A percentile compares a stretch with the other conserved stretches of the same genome.
Conservation (phyloP, 345 rosid genomes). For the Eutrema yunnanense region DNA sequence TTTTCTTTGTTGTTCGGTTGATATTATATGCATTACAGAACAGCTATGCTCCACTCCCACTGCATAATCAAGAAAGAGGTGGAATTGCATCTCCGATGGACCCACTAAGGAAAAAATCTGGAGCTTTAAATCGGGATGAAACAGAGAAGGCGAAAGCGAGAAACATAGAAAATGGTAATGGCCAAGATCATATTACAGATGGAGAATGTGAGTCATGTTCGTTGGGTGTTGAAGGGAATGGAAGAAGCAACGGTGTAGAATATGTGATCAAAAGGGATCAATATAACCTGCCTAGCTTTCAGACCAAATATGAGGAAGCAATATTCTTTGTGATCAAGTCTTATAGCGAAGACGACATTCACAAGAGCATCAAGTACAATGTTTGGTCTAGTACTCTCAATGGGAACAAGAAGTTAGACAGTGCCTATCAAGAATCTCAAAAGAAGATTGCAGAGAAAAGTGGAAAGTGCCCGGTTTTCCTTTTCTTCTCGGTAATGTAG, state of each 20-base stretch:
- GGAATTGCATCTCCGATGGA: conserved; percentile 17
- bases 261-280: conserved; percentile 41
- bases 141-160: conserved; percentile 35
- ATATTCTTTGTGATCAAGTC: conserved; percentile 61
- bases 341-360: conserved; percentile 64
- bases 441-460: conserved; percentile 32
- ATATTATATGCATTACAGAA: conserved; percentile 17
- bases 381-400: conserved; percentile 69
- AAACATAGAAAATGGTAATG: conserved; percentile 26
- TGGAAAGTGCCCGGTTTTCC: conserved; percentile 50
- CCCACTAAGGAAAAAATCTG: conserved; percentile 26
- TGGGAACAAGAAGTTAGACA: conserved; percentile 56
- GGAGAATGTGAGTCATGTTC: conserved; percentile 37
- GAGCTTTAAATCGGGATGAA: conserved; percentile 28
- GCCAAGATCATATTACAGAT: conserved; percentile 9
- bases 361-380: conserved; percentile 63
- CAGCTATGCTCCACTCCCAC: conserved; percentile 25
- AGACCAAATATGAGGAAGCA: conserved; percentile 42
- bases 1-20: not conserved
- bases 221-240: conserved; percentile 29
- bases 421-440: conserved; percentile 47
- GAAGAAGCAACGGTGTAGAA: conserved; percentile 28
- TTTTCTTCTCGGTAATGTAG: conserved; percentile 55
- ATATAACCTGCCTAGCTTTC: conserved; percentile 46
- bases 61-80: conserved; percentile 37